Base-by-base conservation (phyloP, 768 basidiomycete genomes). In the Podaxis carcinomalis region DNA sequence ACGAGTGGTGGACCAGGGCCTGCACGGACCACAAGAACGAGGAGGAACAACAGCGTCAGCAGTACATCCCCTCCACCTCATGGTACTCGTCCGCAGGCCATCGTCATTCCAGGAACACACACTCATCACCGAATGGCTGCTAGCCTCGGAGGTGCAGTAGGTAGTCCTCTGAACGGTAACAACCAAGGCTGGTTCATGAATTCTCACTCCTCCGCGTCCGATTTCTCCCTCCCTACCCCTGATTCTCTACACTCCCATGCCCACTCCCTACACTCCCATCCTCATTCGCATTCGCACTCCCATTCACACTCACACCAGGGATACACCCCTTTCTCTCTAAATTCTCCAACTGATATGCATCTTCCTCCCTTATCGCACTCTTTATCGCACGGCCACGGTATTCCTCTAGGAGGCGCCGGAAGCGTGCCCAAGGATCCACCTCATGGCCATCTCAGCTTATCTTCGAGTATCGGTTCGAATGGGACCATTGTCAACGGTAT, bases 21-120 rank as follows among this genome's bases (percentile, higher is more conserved):
- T 1, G 79, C 83, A 7, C 73, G 86, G 56, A 82, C 83, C 0
- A 75, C 82, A 14, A 75, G 87, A 16, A 69, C 82, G 19, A 78
- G 88, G 62, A 75, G 88, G 58, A 83, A 83, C 60, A 84, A 82
- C 61, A 84, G 83, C 63, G 77, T 90, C 50, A 83, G 81, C 62
- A 80, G 83, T 11, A 84, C 78, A 49, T 80, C 70, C 61, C 87
- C 80, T 54, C 86, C 83, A 42, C 78, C 79, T 7, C 70, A 69
- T 19, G 69, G 66, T 0, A 68, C 66, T 11, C 76, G 83, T 21
- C 86, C 87, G 0, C 85, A 87, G 64, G 87, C 87, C 9, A 90
- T 92, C 69, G 75, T 89, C 53, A 91, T 91, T 65, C 90, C 87
- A 5, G 73, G 68, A 28, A 46, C 42, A 4, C 59, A 60, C 51